These are phyloP conservation scores for Hypoxylon trugodes DNA, from an alignment of 495 filamentous ascomycete species.

Conservation along the genomic window DNA sequence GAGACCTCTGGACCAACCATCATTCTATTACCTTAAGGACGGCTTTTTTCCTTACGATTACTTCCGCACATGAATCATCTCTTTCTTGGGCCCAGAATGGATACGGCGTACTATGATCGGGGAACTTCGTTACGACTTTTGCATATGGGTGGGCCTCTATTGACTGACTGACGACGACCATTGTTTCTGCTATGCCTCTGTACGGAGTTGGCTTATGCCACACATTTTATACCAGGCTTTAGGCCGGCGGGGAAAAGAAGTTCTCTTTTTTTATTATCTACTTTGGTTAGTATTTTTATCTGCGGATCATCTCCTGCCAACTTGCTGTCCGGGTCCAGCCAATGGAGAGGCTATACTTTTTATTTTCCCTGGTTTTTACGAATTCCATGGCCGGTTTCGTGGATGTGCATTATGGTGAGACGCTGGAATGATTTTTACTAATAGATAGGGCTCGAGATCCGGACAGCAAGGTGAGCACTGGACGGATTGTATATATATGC, in stretches of 20 bases:
- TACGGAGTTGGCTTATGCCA: constrained; percentile 41
- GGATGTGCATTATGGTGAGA: constrained; percentile 43
- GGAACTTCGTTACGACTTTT: constrained; percentile 43
- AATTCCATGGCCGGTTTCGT: constrained; percentile 38
- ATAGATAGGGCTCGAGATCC: constrained; percentile 50
- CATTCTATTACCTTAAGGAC: constrained; percentile 25
- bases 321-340: constrained; percentile 50
- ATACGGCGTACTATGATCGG: constrained; percentile 46
- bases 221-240: constrained; percentile 41
- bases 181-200: constrained; percentile 42
- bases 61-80: constrained; percentile 39
- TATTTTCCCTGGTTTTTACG: constrained; percentile 39
- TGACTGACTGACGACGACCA: constrained; percentile 41
- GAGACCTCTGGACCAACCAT: constrained; percentile 33
- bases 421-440: constrained; percentile 42
- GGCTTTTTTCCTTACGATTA: constrained; percentile 34
- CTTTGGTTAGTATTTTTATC: constrained; percentile 44
- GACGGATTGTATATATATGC: constrained; percentile 57
- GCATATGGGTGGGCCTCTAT: constrained; percentile 46
- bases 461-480: constrained; percentile 61
- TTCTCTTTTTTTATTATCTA: constrained; percentile 37
- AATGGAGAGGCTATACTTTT: constrained; percentile 38
- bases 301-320: constrained; percentile 42
- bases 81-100: constrained; percentile 41
- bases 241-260: constrained; percentile 42